These are phyloP conservation scores for Coemansia guatemalensis DNA, from an alignment of 192 early-diverging fungal species.

Conservation along the genomic window DNA sequence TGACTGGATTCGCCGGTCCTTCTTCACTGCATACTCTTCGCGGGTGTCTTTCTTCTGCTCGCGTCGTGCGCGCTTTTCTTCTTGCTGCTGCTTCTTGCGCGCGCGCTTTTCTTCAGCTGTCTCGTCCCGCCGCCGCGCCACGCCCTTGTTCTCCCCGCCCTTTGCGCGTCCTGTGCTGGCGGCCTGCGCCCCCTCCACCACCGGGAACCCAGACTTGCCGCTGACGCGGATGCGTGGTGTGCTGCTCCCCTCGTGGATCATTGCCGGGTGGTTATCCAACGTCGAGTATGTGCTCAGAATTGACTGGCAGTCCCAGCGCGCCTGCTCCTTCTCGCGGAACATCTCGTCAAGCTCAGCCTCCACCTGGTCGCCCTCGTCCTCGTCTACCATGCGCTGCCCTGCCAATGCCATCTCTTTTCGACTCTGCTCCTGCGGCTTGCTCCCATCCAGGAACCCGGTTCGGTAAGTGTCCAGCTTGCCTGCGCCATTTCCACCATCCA, in stretches of 20 bases:
- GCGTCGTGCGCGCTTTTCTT: slow-evolving; percentile 58
- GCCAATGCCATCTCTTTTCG: slow-evolving; percentile 33
- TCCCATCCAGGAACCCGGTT: slow-evolving; percentile 49
- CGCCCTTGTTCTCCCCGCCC: slow-evolving; percentile 63
- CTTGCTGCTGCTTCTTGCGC: slow-evolving; percentile 86
- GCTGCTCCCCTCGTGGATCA: slow-evolving; percentile 68
- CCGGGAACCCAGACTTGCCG: slow-evolving; percentile 71
- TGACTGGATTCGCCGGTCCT: slow-evolving; percentile 50
- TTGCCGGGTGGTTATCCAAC: slow-evolving; percentile 86
- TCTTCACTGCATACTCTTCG: slow-evolving; percentile 38
- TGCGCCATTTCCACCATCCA: slow-evolving; percentile 63
- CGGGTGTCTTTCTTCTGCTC: slow-evolving; percentile 49
- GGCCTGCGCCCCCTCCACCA: slow-evolving; percentile 45
- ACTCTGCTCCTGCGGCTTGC: slow-evolving; percentile 30
- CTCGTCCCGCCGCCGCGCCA: slow-evolving; percentile 76
- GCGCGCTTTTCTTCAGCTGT: slow-evolving; percentile 89
- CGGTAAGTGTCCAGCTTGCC: slow-evolving; percentile 66
- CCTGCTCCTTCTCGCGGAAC: slow-evolving; percentile 59
- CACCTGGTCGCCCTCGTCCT: slow-evolving; percentile 34
- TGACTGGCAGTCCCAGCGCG: slow-evolving; percentile 89
- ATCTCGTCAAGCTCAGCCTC: slow-evolving; percentile 53
- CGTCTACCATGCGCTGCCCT: slow-evolving; percentile 33
- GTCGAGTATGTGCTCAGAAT: slow-evolving; percentile 90
- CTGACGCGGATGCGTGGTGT: slow-evolving; percentile 65
- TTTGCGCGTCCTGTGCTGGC: slow-evolving; percentile 23